Percentiles rank a stretch among this genome's conserved stretches.
phyloP scores from a whole-genome alignment of 2,329 filamentous ascomycete species.

The Fusarium graminum region DNA sequence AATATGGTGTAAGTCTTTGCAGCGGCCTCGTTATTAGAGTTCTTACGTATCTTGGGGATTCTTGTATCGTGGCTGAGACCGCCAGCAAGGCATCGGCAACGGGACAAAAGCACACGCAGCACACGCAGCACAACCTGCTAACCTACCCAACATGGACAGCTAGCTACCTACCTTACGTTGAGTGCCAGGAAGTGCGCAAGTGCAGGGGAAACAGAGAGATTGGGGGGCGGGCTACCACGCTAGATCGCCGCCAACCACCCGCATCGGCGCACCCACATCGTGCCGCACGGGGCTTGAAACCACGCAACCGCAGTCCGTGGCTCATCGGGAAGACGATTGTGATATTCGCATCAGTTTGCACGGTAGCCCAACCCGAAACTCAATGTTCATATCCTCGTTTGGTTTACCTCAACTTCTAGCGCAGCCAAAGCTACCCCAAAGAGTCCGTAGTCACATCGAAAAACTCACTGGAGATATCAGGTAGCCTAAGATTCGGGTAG shows the following conservation, averaged over 20 bases:
- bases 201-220: conserved; percentile 21
- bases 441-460: neutral
- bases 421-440: conserved; percentile 14
- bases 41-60: conserved; percentile 11
- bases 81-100: neutral
- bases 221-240: conserved; percentile 39
- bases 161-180: too few species aligned
- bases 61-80: conserved; percentile 9
- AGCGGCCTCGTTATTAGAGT: conserved; percentile 21
- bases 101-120: neutral
- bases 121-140: neutral
- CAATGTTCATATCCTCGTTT: conserved; percentile 21
- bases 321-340: neutral
- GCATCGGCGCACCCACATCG: conserved; percentile 28
- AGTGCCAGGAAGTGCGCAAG: neutral
- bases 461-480: conserved; percentile 4
- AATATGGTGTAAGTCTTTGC: conserved; percentile 31
- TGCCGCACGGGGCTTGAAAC: conserved; percentile 27
- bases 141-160: too few species aligned
- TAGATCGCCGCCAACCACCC: conserved; percentile 43
- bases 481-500: conserved; percentile 29
- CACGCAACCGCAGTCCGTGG: neutral
- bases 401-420: conserved; percentile 10
- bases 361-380: conserved; percentile 24
- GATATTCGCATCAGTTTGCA: conserved; percentile 15